phyloP scores from a whole-genome alignment of 768 basidiomycete species.

The Pisolithus marmoratus region DNA sequence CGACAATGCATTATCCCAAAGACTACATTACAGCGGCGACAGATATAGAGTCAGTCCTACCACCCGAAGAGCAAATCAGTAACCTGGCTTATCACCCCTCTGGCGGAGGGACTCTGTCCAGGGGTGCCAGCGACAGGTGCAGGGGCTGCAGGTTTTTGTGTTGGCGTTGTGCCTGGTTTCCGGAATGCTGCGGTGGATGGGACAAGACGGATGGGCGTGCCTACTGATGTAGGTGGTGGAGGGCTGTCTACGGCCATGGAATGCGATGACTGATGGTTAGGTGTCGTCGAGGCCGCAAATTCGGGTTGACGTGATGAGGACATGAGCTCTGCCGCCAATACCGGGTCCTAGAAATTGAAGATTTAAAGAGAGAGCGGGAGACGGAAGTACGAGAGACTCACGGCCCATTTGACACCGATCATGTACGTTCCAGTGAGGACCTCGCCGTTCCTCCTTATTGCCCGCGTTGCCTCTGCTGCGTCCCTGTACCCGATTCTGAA shows the following conservation, averaged over 20 bases:
- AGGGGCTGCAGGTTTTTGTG: constrained; percentile 18
- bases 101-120: constrained; percentile 36
- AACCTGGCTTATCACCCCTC: constrained; percentile 65
- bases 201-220: constrained; percentile 67
- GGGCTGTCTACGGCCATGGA: constrained; percentile 47
- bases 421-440: constrained; percentile 70
- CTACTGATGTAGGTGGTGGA: constrained; percentile 40
- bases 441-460: constrained; percentile 80
- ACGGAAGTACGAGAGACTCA: constrained; percentile 35
- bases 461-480: constrained; percentile 68
- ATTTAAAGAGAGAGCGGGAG: background rate
- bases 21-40: background rate
- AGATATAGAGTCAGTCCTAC: constrained; percentile 34
- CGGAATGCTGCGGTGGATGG: constrained; percentile 72
- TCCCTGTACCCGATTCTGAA: constrained; percentile 74
- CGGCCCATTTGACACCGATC: constrained; percentile 85
- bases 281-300: constrained; percentile 5
- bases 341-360: constrained; percentile 48
- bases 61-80: constrained; percentile 80
- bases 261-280: constrained; percentile 23
- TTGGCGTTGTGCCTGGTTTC: constrained; percentile 31
- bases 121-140: constrained; percentile 8
- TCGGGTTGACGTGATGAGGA: constrained; percentile 22
- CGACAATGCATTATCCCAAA: background rate
- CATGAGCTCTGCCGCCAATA: constrained; percentile 51